These are phyloP conservation scores for Paraphoma sp. DNA, from an alignment of 2,329 filamentous ascomycete species.

Conservation along the genomic window DNA sequence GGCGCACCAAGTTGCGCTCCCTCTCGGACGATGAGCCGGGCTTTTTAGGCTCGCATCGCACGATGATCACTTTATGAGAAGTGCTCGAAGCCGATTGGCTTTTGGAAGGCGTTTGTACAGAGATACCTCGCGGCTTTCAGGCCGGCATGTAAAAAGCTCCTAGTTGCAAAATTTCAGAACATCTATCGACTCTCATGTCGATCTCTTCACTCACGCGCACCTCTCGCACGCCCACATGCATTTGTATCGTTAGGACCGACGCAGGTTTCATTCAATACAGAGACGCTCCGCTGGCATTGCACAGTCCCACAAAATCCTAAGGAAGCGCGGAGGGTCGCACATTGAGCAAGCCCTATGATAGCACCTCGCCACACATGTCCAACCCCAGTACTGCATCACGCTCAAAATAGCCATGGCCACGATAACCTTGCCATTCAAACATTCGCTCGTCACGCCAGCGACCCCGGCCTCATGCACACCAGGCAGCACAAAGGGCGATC, in stretches of 20 bases:
- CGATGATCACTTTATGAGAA: slow-evolving; percentile 38
- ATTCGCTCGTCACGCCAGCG: slow-evolving; percentile 1
- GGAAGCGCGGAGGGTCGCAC: slow-evolving; percentile 10
- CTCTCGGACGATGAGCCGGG: slow-evolving; percentile 14
- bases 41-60: slow-evolving; percentile 27
- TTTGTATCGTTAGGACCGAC: not conserved
- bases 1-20: slow-evolving; percentile 15
- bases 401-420: slow-evolving; percentile 20
- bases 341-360: slow-evolving; percentile 4
- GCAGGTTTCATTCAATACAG: slow-evolving; percentile 9
- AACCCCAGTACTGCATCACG: slow-evolving; percentile 17
- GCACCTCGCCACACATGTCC: slow-evolving; percentile 13
- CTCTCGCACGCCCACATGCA: not conserved
- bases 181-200: slow-evolving; percentile 18
- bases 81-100: slow-evolving; percentile 27
- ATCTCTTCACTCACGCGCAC: not conserved
- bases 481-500: slow-evolving; percentile 18
- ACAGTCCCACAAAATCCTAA: slow-evolving; percentile 1
- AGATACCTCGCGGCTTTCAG: slow-evolving; percentile 36
- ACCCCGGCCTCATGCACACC: slow-evolving; percentile 7
- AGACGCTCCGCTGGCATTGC: slow-evolving; percentile 11
- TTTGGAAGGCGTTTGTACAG: slow-evolving; percentile 25
- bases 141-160: slow-evolving; percentile 27
- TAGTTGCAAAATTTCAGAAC: slow-evolving; percentile 5
- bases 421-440: slow-evolving; percentile 19